Percentiles rank a stretch among this genome's conserved stretches.
phyloP scores from a whole-genome alignment of 2,329 filamentous ascomycete species.

The Colletotrichum orchidophilum region DNA sequence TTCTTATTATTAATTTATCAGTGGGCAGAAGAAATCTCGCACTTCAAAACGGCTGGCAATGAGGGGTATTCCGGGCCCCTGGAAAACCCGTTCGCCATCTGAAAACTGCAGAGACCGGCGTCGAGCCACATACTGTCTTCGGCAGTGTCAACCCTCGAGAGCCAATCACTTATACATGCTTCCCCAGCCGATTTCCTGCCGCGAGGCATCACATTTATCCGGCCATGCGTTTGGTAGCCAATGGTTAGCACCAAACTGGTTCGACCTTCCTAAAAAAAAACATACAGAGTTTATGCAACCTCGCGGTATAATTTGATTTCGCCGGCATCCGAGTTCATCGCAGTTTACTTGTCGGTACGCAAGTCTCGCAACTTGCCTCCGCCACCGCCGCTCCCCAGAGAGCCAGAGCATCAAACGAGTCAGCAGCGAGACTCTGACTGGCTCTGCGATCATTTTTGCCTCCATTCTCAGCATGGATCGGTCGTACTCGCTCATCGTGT shows the following conservation, averaged over 20 bases:
- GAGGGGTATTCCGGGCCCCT: not conserved
- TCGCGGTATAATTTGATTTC: not conserved
- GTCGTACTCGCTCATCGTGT: not conserved
- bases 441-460: not conserved
- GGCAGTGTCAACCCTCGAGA: not conserved
- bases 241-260: too few species aligned
- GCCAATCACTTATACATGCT: not conserved
- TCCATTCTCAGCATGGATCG: constrained; percentile 12
- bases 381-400: not conserved
- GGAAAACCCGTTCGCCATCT: not conserved
- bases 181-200: not conserved
- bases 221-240: not conserved
- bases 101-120: not conserved
- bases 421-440: not conserved
- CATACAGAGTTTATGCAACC: not conserved
- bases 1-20: too few species aligned
- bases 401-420: constrained; percentile 9
- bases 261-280: not conserved
- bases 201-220: not conserved
- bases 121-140: not conserved
- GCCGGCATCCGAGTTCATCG: not conserved
- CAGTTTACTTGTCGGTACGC: too few species aligned
- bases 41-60: not conserved
- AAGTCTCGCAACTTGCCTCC: not conserved
- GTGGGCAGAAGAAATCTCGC: not conserved